A percentile compares a stretch with the other conserved stretches of the same genome.
Evolutionary conservation across 1,284 basidiomycete genomes (phyloP).

Genomic region (Vanrija sp.): DNA sequence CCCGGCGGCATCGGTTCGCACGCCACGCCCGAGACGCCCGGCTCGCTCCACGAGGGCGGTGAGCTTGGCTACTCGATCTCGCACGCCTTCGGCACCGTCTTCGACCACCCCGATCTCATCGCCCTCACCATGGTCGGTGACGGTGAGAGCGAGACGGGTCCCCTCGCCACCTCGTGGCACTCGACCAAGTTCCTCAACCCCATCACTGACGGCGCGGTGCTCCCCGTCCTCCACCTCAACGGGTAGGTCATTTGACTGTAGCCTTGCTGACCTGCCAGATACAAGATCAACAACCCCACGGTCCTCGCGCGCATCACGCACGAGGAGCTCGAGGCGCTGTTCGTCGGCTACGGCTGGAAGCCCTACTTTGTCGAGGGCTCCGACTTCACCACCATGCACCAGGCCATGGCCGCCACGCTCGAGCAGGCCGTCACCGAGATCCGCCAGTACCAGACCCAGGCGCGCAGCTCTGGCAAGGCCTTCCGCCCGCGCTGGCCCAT

Average conservation of each 20-base stretch:
- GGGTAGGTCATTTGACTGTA: conserved; percentile 30
- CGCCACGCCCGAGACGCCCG: conserved; percentile 70
- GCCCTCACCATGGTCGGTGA: conserved; percentile 74
- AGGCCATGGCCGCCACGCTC: conserved; percentile 67
- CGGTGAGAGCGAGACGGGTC: conserved; percentile 64
- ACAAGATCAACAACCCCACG: conserved; percentile 42
- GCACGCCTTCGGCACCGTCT: conserved; percentile 70
- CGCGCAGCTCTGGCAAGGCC: conserved; percentile 66
- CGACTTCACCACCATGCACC: conserved; percentile 43
- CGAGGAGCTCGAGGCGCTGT: conserved; percentile 56
- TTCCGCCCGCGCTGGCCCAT: conserved; percentile 85
- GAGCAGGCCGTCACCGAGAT: conserved; percentile 79
- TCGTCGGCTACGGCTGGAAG: conserved; percentile 75
- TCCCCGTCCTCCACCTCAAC: conserved; percentile 82
- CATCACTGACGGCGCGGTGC: conserved; percentile 79
- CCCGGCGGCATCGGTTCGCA: conserved; percentile 54
- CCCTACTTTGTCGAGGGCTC: conserved; percentile 72
- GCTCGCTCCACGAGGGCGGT: conserved; percentile 82
- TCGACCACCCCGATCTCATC: conserved; percentile 83
- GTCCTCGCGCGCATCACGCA: conserved; percentile 48
- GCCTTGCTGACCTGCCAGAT: conserved; percentile 12
- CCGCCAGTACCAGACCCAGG: conserved; percentile 67
- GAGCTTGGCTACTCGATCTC: conserved; percentile 84
- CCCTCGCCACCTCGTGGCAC: conserved; percentile 77
- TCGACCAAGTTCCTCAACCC: conserved; percentile 82